Conservation (phyloP, 139 green algal genomes). For the Volvox africanus region DNA sequence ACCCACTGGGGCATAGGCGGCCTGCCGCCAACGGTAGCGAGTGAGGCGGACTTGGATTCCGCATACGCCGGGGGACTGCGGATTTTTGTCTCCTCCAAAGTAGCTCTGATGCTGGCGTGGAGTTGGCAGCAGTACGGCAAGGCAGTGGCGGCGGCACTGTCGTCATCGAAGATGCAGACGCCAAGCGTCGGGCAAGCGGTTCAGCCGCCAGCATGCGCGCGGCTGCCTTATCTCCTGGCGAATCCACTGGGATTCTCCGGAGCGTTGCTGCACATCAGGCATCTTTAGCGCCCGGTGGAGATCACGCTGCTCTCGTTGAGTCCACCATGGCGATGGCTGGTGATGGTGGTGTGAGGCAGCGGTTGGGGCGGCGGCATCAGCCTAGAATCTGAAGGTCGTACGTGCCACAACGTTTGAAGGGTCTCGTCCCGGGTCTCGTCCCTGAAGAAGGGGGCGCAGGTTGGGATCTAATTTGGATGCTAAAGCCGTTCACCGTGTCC, state of each 20-base stretch:
- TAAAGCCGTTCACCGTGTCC: no score
- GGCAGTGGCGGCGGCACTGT: not conserved
- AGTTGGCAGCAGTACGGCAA: not conserved
- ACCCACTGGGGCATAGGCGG: not conserved
- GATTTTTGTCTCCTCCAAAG: not conserved
- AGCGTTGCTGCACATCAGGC: not conserved
- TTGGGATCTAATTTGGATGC: conserved; percentile 81
- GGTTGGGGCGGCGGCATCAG: not conserved
- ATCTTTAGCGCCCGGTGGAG: not conserved
- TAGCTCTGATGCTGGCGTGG: conserved; percentile 9
- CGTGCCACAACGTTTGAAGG: conserved; percentile 67
- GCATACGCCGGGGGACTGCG: conserved; percentile 5
- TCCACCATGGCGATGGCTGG: not conserved
- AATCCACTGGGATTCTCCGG: not conserved
- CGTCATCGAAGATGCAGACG: not conserved
- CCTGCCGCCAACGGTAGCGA: not conserved
- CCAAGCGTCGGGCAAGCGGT: conserved; percentile 18
- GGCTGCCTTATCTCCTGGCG: not conserved
- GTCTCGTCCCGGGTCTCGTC: conserved; percentile 69
- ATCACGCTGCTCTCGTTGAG: not conserved
- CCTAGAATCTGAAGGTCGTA: conserved; percentile 34
- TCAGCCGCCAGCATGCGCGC: conserved; percentile 18
- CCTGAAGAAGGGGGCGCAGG: conserved; percentile 62
- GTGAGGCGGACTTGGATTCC: conserved; percentile 25
- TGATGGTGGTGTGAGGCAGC: not conserved